These are phyloP conservation scores for Candida chauliodis DNA, from an alignment of 805 yeast species.

Conservation along the genomic window DNA sequence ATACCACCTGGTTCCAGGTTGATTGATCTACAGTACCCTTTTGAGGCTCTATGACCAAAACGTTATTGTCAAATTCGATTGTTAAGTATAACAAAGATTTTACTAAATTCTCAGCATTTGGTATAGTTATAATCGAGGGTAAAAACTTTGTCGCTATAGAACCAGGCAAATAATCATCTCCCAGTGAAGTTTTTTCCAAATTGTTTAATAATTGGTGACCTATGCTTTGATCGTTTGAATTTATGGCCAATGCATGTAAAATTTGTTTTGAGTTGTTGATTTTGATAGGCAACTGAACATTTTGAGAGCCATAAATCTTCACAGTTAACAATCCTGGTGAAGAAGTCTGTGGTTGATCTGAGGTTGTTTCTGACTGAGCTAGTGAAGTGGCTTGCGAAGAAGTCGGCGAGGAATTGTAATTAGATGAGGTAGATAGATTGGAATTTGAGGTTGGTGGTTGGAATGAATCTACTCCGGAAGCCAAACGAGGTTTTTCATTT, in stretches of 20 bases:
- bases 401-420: constrained; percentile 3
- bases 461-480: neutral
- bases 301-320: constrained; percentile 67
- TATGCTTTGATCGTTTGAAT: constrained; percentile 35
- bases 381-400: constrained; percentile 3
- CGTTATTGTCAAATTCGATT: constrained; percentile 92
- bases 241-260: constrained; percentile 60
- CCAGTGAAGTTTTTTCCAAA: constrained; percentile 13
- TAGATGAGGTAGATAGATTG: neutral
- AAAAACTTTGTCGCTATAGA: constrained; percentile 35
- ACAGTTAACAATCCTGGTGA: constrained; percentile 74
- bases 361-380: neutral
- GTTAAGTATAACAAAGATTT: constrained; percentile 79
- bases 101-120: constrained; percentile 48
- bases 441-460: constrained; percentile 3
- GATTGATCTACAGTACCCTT: constrained; percentile 78
- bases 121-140: constrained; percentile 54
- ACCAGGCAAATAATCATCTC: constrained; percentile 26
- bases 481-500: neutral
- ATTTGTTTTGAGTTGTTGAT: constrained; percentile 62
- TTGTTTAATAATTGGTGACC: constrained; percentile 33
- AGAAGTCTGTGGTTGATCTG: constrained; percentile 5
- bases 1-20: constrained; percentile 82
- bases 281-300: constrained; percentile 67
- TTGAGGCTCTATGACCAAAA: constrained; percentile 81